A percentile compares a stretch with the other conserved stretches of the same genome.
These are phyloP conservation scores for Ogataea pilisensis DNA, from an alignment of 805 yeast genomes.

Conservation along the genomic window DNA sequence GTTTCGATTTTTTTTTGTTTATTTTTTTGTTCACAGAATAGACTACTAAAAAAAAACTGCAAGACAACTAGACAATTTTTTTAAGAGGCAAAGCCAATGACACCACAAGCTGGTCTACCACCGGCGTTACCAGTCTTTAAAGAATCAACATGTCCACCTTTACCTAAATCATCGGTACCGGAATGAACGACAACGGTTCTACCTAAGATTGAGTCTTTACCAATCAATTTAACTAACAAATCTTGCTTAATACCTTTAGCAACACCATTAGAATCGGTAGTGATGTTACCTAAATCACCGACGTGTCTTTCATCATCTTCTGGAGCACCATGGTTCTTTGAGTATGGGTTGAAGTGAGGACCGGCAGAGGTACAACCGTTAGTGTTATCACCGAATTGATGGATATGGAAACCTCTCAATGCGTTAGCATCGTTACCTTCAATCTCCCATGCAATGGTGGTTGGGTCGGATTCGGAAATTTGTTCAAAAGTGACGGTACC, in stretches of 20 bases:
- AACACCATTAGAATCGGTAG: conserved; percentile 81
- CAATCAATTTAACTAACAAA: conserved; percentile 70
- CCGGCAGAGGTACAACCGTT: conserved; percentile 99
- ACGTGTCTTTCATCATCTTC: conserved; percentile 77
- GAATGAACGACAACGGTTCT: conserved; percentile 94
- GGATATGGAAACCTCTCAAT: conserved; percentile 95
- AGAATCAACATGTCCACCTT: conserved; percentile 89
- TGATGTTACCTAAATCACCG: conserved; percentile 95
- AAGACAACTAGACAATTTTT: too few relatives aligned
- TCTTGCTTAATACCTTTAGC: conserved; percentile 90
- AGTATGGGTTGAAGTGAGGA: conserved; percentile 93
- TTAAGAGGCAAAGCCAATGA: conserved; percentile 70
- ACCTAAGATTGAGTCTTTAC: conserved; percentile 85
- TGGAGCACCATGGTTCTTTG: conserved; percentile 90
- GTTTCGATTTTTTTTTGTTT: too few relatives aligned
- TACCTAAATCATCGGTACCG: conserved; percentile 91
- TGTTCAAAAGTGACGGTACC: conserved; percentile 91
- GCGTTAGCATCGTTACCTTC: conserved; percentile 86
- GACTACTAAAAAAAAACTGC: too few relatives aligned
- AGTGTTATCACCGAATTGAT: conserved; percentile 97
- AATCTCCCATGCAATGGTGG: conserved; percentile 84
- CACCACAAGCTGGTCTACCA: conserved; percentile 98
- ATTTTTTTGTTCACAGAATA: too few relatives aligned
- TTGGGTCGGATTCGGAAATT: conserved; percentile 70
- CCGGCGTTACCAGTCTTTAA: conserved; percentile 97